These are phyloP conservation scores for Apiotrichum montevideense DNA, from an alignment of 1,284 basidiomycete genomes.

Conservation along the genomic window DNA sequence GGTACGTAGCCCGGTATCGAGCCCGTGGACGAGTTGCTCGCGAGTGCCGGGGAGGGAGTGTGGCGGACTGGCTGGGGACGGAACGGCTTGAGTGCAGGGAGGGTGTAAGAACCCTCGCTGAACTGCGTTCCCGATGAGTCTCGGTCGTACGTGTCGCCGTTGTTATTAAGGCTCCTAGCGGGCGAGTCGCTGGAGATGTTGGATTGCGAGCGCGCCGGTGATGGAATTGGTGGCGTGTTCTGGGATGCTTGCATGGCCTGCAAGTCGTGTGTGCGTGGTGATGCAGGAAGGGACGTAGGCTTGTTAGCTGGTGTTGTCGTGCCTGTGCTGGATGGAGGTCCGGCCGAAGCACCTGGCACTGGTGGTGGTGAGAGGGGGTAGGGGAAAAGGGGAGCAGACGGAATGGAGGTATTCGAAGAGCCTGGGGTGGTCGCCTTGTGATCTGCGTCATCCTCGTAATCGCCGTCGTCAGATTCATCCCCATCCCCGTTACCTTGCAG, in stretches of 20 bases:
- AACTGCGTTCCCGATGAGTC: neutral
- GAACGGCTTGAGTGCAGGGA: conserved; percentile 31
- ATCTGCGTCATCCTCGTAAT: neutral
- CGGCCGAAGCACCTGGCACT: conserved; percentile 4
- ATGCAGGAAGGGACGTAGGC: conserved; percentile 21
- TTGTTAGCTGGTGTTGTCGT: neutral
- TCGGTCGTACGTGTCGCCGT: neutral
- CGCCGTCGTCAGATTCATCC: neutral
- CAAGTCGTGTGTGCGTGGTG: conserved; percentile 28
- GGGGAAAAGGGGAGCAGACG: conserved; percentile 25
- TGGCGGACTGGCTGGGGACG: conserved; percentile 30
- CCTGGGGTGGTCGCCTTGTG: neutral
- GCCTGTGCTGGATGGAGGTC: neutral
- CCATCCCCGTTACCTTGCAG: conserved; percentile 15
- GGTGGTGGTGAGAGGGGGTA: conserved; percentile 27
- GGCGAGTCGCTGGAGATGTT: neutral
- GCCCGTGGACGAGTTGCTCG: neutral
- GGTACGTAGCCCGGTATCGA: conserved; percentile 32
- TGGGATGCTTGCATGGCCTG: conserved; percentile 12
- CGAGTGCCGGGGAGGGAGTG: conserved; percentile 18
- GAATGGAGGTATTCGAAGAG: neutral
- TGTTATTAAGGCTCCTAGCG: neutral
- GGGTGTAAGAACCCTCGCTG: neutral
- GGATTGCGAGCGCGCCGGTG: neutral
- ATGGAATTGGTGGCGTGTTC: neutral